Base-by-base conservation (phyloP, 805 yeast genomes). In the Candida jianshihensis region DNA sequence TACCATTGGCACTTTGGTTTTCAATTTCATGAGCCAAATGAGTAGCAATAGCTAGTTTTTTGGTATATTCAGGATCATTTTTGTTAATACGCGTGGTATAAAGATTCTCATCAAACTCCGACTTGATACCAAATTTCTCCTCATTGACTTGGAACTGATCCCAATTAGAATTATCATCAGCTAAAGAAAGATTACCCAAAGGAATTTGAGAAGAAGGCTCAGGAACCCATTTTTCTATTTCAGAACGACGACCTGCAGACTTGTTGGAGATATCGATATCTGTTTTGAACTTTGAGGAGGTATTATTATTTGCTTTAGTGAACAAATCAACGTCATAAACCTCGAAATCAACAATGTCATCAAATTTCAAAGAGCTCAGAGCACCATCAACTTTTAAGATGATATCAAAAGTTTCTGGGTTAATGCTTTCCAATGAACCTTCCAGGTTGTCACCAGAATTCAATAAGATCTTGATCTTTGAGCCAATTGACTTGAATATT, bases 111-210 rank as follows among this genome's bases (percentile, higher is more conserved):
- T 89, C 90, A 24, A 54, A 82, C 14, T 86, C 73, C 0, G 96
- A 80, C 45, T 75, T 80, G 33, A 92, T 81, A 26, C 97, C 97
- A 58, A 92, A 92, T 60, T 84, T 81, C 39, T 77, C 72, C 56
- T 85, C 82, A 59, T 92, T 92, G n/a, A 77, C 90, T 36, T 84
- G 82, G 61, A 92, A 92, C 64, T 92, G 98, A 61, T 92, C 96
- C 97, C 97, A 92, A 9, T 56, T 53, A 13, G 59, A 62, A 17
- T 43, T 42, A 17, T 53, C 56, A 26, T 68, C 73, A 13, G 68
- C 74, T 19, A 73, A 56, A 0, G 57, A 31, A 30, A 29, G 33
- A 4, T 40, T 57, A 43, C 27, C 57, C 50, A 37, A 38, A 19
- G 40, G 42, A 9, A 32, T 19, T 31, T 19, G 42, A 36, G 44